These are phyloP conservation scores for Linnemannia schmuckeri DNA, from an alignment of 192 early-diverging fungal genomes.

Conservation along the genomic window DNA sequence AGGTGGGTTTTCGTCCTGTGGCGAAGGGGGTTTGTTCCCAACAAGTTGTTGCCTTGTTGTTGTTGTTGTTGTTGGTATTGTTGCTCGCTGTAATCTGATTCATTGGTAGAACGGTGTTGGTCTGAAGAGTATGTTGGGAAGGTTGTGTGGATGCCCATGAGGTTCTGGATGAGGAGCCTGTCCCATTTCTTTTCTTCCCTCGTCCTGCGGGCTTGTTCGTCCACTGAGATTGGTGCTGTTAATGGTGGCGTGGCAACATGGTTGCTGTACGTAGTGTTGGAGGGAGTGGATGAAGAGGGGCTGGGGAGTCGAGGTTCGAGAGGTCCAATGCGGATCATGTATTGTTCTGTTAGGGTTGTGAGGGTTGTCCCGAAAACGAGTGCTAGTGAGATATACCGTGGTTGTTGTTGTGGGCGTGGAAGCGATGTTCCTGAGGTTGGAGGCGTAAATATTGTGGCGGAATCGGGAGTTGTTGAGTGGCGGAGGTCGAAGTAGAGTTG, in stretches of 20 bases:
- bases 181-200: constrained; percentile 34
- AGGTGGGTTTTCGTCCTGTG: constrained; percentile 21
- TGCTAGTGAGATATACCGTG: constrained; percentile 23
- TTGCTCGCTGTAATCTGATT: no score
- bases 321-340: constrained; percentile 48
- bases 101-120: background rate
- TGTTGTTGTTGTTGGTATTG: constrained; percentile 4
- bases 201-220: background rate
- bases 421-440: background rate
- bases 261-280: background rate
- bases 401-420: background rate
- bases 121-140: background rate
- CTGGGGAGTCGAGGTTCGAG: constrained; percentile 10
- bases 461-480: background rate
- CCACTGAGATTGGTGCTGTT: background rate
- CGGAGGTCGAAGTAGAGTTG: constrained; percentile 16
- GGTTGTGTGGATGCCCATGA: constrained; percentile 26
- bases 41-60: background rate
- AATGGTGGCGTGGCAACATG: background rate
- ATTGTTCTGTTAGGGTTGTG: constrained; percentile 38
- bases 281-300: background rate
- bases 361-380: constrained; percentile 36
- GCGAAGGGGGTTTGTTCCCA: background rate
- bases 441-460: background rate
- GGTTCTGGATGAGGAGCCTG: constrained; percentile 24